Base-by-base conservation (phyloP, 2,329 filamentous ascomycete species). In the Trichoderma gracile region DNA sequence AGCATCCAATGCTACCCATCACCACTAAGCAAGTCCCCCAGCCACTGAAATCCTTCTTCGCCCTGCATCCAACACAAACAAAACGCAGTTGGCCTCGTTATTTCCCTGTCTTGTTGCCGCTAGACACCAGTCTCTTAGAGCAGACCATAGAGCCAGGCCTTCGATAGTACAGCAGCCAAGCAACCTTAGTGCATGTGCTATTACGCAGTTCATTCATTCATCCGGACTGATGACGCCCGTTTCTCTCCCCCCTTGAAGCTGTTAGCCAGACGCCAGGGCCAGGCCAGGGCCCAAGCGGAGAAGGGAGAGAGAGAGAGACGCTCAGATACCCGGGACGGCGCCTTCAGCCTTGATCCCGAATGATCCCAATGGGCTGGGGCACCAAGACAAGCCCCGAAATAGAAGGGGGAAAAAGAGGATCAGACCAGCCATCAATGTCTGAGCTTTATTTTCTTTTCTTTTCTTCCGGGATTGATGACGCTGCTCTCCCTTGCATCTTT, bases 21-120 rank as follows among this genome's bases (percentile, higher is more conserved):
- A 38, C 38, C 45, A 30, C 58, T 54, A 25, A 62, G 49, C 19
- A 38, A 14, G 10, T 12, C 40, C 56, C 38, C 40, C 43, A 46
- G 58, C 58, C 58, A 62, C 58, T 42, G 23, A 60, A 60, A 60
- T 60, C 57, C 47, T 60, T 17, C 47, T 47, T 59, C 56, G 56
- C 56, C 57, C 57, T 25, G 49, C 38, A 14, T 54, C 47, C 12
- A 53, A 50, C 57, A 42, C 47, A 30, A 10, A 15, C 5, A 45
- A 21, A 6, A 58, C 42, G n/a, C 21, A 9, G 42, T 17, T 53
- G 30, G 40, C 57, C 45, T 60, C 43, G 57, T 30, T 60, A 50
- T 60, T 60, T 17, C 58, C 47, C 12, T 45, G 33, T 38, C 33
- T 38, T 38, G 33, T 10, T 49, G 19, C 25, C 47, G 53, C 25